phyloP scores from a whole-genome alignment of 345 rosid species.

The Hypericum perforatum region DNA sequence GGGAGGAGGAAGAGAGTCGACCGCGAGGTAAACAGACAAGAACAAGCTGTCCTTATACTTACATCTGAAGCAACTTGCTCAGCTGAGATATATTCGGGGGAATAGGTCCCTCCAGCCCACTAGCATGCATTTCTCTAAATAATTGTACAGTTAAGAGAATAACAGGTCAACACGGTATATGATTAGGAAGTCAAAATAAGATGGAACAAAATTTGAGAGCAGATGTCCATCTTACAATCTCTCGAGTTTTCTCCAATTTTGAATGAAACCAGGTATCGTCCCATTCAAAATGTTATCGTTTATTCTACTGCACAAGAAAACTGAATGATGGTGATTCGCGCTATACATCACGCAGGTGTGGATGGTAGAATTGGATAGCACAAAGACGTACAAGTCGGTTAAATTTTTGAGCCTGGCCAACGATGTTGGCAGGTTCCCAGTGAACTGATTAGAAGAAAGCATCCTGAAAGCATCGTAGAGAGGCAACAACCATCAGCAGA shows the following conservation, averaged over 20 bases:
- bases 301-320: conserved; percentile 46
- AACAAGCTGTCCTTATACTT: conserved; percentile 24
- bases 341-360: neutral
- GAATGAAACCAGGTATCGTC: conserved; percentile 48
- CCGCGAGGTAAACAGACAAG: neutral
- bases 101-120: conserved; percentile 55
- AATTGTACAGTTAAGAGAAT: conserved; percentile 7
- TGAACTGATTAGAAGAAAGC: conserved; percentile 48
- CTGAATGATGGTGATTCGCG: conserved; percentile 11
- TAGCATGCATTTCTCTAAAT: conserved; percentile 46
- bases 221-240: conserved; percentile 48
- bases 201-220: neutral
- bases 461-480: conserved; percentile 24
- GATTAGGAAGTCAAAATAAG: no score
- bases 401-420: conserved; percentile 33
- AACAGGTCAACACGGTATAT: neutral
- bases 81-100: conserved; percentile 32
- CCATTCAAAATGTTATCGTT: conserved; percentile 68
- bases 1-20: neutral
- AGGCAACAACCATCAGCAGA: conserved; percentile 8
- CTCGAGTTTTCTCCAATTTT: conserved; percentile 43
- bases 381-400: conserved; percentile 38
- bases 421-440: conserved; percentile 37
- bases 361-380: conserved; percentile 2
- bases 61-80: conserved; percentile 28